These are phyloP conservation scores for Emmonsiellopsis sp. DNA, from an alignment of 2,329 filamentous ascomycete species.

Conservation along the genomic window DNA sequence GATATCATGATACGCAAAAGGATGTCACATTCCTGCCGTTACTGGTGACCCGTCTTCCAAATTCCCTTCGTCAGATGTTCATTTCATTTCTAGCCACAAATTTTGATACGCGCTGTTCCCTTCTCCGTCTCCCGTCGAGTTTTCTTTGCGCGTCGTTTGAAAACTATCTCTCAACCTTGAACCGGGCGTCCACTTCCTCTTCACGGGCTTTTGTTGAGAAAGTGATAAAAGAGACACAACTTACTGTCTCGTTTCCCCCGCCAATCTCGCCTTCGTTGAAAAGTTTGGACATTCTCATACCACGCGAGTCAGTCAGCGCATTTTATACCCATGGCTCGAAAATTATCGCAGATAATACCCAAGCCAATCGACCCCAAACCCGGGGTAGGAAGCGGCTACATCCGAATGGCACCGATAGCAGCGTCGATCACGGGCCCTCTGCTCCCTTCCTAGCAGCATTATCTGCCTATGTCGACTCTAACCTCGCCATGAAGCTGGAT, in stretches of 20 bases:
- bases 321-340: conserved; percentile 16
- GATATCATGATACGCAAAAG: conserved; percentile 10
- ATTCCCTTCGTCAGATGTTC: conserved; percentile 39
- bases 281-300: conserved; percentile 26
- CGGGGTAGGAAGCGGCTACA: conserved; percentile 8
- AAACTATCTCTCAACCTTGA: conserved; percentile 21
- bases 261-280: conserved; percentile 26
- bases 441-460: conserved; percentile 20
- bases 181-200: conserved; percentile 1
- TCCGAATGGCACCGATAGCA: not conserved
- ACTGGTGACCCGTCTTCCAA: conserved; percentile 44
- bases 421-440: conserved; percentile 1
- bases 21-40: conserved; percentile 42
- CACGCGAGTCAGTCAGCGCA: conserved; percentile 18
- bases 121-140: conserved; percentile 34
- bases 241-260: conserved; percentile 30
- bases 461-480: conserved; percentile 26
- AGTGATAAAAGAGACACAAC: conserved; percentile 29
- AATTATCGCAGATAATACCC: conserved; percentile 7
- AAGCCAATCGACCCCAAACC: conserved; percentile 6
- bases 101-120: conserved; percentile 43
- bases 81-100: conserved; percentile 40
- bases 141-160: conserved; percentile 40
- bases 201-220: conserved; percentile 18
- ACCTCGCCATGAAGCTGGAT: conserved; percentile 33